These are phyloP conservation scores for Nemania serpens DNA, from an alignment of 2,329 filamentous ascomycete species.

Conservation along the genomic window DNA sequence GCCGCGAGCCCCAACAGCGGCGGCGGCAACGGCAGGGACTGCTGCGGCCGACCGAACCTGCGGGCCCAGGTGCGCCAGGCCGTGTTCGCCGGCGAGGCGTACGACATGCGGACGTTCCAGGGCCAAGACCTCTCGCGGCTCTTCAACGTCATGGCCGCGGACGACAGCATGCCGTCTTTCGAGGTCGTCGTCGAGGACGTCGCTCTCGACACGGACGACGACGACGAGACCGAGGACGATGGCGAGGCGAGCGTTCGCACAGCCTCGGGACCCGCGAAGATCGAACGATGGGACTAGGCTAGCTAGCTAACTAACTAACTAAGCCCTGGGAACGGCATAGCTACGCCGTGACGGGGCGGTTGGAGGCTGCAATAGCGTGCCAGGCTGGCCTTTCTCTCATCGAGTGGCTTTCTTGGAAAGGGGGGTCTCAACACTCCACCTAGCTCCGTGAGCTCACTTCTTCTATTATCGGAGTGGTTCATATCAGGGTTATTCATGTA, in stretches of 20 bases:
- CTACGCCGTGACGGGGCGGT: too few relatives aligned
- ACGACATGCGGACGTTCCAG: conserved; percentile 19
- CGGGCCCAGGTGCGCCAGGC: conserved; percentile 17
- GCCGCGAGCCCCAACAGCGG: not conserved
- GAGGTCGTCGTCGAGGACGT: conserved; percentile 19
- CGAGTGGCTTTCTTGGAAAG: too few relatives aligned
- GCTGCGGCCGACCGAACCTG: not conserved
- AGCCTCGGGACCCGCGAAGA: not conserved
- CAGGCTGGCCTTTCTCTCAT: too few relatives aligned
- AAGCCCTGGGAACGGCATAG: too few relatives aligned
- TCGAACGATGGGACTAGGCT: not conserved
- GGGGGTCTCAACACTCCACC: too few relatives aligned
- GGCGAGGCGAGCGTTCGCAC: conserved; percentile 4
- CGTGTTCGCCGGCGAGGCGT: conserved; percentile 12
- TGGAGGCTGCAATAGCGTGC: too few relatives aligned
- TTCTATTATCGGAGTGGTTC: not conserved
- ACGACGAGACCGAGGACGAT: conserved; percentile 4
- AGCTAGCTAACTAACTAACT: not conserved
- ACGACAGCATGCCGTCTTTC: conserved; percentile 14
- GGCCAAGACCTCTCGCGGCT: conserved; percentile 13
- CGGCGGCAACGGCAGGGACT: not conserved
- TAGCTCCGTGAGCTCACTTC: not conserved
- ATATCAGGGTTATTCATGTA: too few relatives aligned
- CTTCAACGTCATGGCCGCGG: conserved; percentile 12
- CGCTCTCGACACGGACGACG: not conserved